phyloP scores from a whole-genome alignment of 495 filamentous ascomycete genomes.

The Pyrenopolyporus hunteri region DNA sequence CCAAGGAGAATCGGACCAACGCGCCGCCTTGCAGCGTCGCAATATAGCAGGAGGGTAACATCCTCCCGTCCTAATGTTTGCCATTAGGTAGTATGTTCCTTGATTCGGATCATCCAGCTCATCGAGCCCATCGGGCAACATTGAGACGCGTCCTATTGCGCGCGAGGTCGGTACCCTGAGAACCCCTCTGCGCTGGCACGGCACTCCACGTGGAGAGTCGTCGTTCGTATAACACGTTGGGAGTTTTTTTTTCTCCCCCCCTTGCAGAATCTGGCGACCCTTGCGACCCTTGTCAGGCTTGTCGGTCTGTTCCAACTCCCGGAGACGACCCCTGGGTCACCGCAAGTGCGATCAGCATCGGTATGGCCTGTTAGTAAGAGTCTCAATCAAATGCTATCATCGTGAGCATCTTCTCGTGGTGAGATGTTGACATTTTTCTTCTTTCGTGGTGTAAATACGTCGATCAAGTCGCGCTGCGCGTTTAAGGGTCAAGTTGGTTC shows the following conservation, averaged over 20 bases:
- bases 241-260: too few species aligned
- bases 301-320: neutral
- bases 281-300: neutral
- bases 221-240: conserved; percentile 22
- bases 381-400: too few species aligned
- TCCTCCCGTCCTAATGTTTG: neutral
- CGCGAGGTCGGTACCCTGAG: neutral
- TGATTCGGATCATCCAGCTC: conserved; percentile 6
- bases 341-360: neutral
- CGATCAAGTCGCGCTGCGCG: conserved; percentile 10
- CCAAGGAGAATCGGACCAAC: neutral
- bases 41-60: conserved; percentile 12
- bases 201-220: conserved; percentile 19
- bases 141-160: conserved; percentile 17
- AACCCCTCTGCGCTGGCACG: neutral
- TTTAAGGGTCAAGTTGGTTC: conserved; percentile 12
- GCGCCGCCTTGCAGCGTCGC: conserved; percentile 25
- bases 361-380: neutral
- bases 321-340: neutral
- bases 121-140: conserved; percentile 1
- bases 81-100: too few species aligned
- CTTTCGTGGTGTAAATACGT: neutral
- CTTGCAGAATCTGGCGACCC: neutral
- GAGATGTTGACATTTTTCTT: too few species aligned
- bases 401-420: too few species aligned